A percentile compares a stretch with the other conserved stretches of the same genome.
Evolutionary conservation across 176 grass and related monocot species (phyloP).

Genomic region (Triticum timopheevii): DNA sequence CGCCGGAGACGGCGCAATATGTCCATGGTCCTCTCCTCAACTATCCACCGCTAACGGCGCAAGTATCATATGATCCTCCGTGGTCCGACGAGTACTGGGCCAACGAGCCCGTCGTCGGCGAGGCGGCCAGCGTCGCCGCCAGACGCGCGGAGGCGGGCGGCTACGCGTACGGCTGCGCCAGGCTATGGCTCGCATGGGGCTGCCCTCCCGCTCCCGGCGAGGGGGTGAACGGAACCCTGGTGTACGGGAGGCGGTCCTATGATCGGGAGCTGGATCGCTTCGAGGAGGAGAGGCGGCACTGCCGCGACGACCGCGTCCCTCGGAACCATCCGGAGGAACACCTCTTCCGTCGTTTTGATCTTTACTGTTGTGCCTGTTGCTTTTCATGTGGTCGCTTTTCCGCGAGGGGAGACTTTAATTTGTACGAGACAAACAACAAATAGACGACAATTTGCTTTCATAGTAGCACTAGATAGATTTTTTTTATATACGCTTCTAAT

Average conservation of each 20-base stretch:
- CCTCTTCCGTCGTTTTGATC: no score
- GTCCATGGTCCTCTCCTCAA: no score
- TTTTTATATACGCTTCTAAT: no score
- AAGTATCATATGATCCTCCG: neutral
- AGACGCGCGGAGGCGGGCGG: neutral
- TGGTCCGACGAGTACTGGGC: neutral
- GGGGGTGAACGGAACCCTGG: neutral
- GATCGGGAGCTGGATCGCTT: neutral
- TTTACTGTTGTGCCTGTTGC: no score
- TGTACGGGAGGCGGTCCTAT: neutral
- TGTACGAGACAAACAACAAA: no score
- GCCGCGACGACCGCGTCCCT: neutral
- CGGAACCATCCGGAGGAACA: no score
- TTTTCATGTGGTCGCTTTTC: no score
- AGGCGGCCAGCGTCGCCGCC: neutral
- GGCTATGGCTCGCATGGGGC: neutral
- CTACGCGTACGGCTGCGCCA: constrained; percentile 2
- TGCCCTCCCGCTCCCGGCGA: neutral
- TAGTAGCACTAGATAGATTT: no score
- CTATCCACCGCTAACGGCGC: no score
- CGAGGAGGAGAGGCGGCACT: neutral
- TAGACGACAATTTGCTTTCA: no score
- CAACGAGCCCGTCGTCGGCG: neutral
- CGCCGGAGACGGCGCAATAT: neutral
- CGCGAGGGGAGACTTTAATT: no score